Percentiles rank a stretch among this genome's conserved stretches.
Conservation (phyloP, 495 filamentous ascomycete species). For the Hypoxylon perforatum region DNA sequence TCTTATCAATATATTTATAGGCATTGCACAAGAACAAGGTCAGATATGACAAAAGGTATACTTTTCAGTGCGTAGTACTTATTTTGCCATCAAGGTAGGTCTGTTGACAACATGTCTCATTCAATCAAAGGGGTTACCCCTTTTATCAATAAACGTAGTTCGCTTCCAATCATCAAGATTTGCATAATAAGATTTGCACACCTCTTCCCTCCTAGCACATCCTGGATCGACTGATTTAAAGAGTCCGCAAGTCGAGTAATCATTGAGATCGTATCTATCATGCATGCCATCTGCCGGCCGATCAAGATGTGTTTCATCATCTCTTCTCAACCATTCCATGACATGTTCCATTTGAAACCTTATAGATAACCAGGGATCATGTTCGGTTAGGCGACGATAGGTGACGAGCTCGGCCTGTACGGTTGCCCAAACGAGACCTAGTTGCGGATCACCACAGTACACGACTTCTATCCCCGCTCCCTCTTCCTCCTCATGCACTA, state of each 20-base stretch:
- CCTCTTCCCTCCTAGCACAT: conserved; percentile 22
- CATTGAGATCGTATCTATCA: background rate
- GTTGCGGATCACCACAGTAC: conserved; percentile 8
- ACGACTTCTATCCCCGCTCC: background rate
- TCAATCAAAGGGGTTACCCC: no score
- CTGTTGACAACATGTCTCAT: no score
- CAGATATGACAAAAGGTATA: no score
- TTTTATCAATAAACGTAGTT: conserved; percentile 17
- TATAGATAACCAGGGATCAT: conserved; percentile 15
- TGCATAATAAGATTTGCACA: conserved; percentile 17
- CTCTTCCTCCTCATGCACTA: background rate
- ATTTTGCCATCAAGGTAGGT: no score
- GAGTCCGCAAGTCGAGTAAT: conserved; percentile 6
- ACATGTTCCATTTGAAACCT: conserved; percentile 13
- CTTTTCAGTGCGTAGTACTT: no score
- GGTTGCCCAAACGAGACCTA: conserved; percentile 19
- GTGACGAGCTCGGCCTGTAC: conserved; percentile 30
- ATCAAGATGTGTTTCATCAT: background rate
- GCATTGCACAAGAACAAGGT: no score
- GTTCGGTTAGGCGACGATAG: conserved; percentile 20
- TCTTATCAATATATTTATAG: no score
- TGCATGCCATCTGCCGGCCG: background rate
- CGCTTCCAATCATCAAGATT: conserved; percentile 32
- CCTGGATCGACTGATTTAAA: background rate
- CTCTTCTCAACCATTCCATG: background rate